Conservation (phyloP, 1,284 basidiomycete genomes). For the Irpex sp. region DNA sequence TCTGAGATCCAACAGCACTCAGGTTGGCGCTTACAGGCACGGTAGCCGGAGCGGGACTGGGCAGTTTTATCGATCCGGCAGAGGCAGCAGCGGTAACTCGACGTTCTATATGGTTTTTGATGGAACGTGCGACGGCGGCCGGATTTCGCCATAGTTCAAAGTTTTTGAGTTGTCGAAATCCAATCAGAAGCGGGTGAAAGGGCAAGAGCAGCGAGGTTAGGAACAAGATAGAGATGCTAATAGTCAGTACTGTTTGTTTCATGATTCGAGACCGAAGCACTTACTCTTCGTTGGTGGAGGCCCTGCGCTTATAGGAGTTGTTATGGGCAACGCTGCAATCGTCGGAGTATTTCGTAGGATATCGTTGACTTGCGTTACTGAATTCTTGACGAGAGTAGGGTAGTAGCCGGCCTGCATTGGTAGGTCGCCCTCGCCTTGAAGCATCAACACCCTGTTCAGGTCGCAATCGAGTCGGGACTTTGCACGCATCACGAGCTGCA, state of each 20-base stretch:
- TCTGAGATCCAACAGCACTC: conserved; percentile 14
- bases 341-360: conserved; percentile 43
- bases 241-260: neutral
- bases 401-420: conserved; percentile 24
- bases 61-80: conserved; percentile 31
- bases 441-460: conserved; percentile 45
- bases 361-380: conserved; percentile 45
- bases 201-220: neutral
- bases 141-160: neutral
- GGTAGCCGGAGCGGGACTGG: conserved; percentile 31
- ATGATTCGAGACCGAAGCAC: conserved; percentile 12
- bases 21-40: conserved; percentile 11
- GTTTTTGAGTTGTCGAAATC: neutral
- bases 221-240: neutral
- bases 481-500: conserved; percentile 48
- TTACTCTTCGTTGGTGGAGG: conserved; percentile 28
- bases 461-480: conserved; percentile 55
- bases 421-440: conserved; percentile 48
- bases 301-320: conserved; percentile 14
- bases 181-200: neutral
- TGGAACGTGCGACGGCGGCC: neutral
- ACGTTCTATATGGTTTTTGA: conserved; percentile 17
- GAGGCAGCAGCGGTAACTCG: conserved; percentile 21
- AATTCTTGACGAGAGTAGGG: conserved; percentile 31
- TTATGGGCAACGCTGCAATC: conserved; percentile 18